Conservation (phyloP, 768 basidiomycete genomes). For the Suillus decipiens region DNA sequence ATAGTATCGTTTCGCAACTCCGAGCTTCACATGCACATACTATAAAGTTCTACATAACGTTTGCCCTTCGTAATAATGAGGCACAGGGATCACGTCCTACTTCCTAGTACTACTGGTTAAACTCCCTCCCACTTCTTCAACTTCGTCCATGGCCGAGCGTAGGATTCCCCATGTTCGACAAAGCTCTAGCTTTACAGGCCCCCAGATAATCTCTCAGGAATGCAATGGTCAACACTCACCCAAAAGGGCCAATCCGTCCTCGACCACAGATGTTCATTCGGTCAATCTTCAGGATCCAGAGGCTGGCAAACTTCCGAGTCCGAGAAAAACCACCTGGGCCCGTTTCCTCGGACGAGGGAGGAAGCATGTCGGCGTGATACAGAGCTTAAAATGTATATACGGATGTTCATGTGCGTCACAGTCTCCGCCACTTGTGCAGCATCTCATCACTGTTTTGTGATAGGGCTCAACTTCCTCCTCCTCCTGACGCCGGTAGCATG, state of each 20-base stretch:
- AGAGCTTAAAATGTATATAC: slow-evolving; percentile 47
- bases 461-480: slow-evolving; percentile 62
- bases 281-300: not conserved
- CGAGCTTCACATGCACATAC: not conserved
- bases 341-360: slow-evolving; percentile 37
- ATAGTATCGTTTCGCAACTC: not conserved
- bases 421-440: slow-evolving; percentile 9
- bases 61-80: not conserved
- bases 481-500: slow-evolving; percentile 62
- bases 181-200: not conserved
- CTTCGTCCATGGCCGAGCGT: slow-evolving; percentile 8
- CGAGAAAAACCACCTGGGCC: slow-evolving; percentile 8
- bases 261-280: not conserved
- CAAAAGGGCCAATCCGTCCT: not conserved
- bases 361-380: slow-evolving; percentile 41
- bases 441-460: not conserved
- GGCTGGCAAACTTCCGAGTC: not conserved
- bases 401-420: slow-evolving; percentile 53
- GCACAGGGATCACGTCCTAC: not conserved
- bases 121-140: too few relatives aligned
- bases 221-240: not conserved
- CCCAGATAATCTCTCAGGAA: not conserved
- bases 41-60: not conserved
- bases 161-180: not conserved
- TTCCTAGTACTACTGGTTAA: too few relatives aligned